These are phyloP conservation scores for Phanerochaete carnosa DNA, from an alignment of 768 basidiomycete genomes.

Conservation along the genomic window DNA sequence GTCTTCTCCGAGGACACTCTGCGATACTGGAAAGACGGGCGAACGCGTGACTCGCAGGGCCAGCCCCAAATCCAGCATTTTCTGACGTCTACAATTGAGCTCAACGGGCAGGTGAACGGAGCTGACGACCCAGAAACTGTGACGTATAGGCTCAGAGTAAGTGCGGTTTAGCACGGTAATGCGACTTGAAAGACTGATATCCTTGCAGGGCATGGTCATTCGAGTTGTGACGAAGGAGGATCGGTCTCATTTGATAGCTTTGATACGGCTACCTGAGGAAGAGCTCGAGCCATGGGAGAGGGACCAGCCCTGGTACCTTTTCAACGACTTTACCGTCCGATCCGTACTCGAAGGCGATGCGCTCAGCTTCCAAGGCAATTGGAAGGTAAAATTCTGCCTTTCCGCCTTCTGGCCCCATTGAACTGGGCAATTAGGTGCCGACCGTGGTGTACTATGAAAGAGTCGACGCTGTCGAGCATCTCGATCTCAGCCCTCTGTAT, in stretches of 20 bases:
- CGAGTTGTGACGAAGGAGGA: slow-evolving; percentile 72
- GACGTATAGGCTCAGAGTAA: slow-evolving; percentile 71
- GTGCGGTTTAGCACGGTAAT: slow-evolving; percentile 21
- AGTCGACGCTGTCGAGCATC: slow-evolving; percentile 47
- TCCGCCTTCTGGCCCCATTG: not conserved
- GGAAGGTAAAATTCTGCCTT: slow-evolving; percentile 66
- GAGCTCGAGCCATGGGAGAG: slow-evolving; percentile 31
- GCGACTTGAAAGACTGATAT: not conserved
- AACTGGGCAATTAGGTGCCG: slow-evolving; percentile 52
- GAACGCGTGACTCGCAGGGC: slow-evolving; percentile 22
- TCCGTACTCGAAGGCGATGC: slow-evolving; percentile 87
- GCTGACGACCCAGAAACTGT: slow-evolving; percentile 52
- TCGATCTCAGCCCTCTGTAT: slow-evolving; percentile 68
- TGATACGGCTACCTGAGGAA: slow-evolving; percentile 57
- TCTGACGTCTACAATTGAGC: slow-evolving; percentile 50
- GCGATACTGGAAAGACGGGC: slow-evolving; percentile 71
- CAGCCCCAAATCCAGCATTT: slow-evolving; percentile 41
- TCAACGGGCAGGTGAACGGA: slow-evolving; percentile 60
- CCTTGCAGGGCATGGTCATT: slow-evolving; percentile 68
- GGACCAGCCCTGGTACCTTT: slow-evolving; percentile 76
- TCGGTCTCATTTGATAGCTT: slow-evolving; percentile 81
- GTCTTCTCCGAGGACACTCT: slow-evolving; percentile 74
- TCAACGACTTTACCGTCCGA: slow-evolving; percentile 93
- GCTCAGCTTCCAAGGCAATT: slow-evolving; percentile 78
- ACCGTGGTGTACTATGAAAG: slow-evolving; percentile 90